Evolutionary conservation across 768 basidiomycete genomes (phyloP).

Genomic region (Leccinum truebloodii): DNA sequence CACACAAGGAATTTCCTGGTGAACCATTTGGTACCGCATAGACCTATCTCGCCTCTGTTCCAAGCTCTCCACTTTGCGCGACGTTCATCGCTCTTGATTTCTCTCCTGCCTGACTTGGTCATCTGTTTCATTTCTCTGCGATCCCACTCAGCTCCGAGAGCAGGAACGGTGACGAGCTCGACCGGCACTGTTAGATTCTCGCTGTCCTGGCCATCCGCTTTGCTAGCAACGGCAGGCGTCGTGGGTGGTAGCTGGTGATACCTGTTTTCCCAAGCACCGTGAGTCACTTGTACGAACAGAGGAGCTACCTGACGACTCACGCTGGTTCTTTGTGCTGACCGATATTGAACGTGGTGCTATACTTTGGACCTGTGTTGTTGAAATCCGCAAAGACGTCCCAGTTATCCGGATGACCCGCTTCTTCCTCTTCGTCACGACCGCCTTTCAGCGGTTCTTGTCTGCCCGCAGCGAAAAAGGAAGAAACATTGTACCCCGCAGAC

Average conservation of each 20-base stretch:
- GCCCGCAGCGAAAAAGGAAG: conserved; percentile 66
- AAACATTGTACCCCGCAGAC: conserved; percentile 75
- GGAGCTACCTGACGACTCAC: conserved; percentile 37
- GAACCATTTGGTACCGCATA: conserved; percentile 74
- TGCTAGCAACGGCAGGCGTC: conserved; percentile 25
- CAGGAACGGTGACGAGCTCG: conserved; percentile 91
- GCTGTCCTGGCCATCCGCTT: conserved; percentile 38
- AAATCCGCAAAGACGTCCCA: conserved; percentile 91
- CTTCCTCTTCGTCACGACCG: conserved; percentile 71
- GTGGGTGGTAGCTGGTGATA: conserved; percentile 46
- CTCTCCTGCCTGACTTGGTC: conserved; percentile 69
- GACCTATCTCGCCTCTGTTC: conserved; percentile 76
- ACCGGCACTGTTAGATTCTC: conserved; percentile 35
- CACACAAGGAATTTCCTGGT: conserved; percentile 74
- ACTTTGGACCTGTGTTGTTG: conserved; percentile 81
- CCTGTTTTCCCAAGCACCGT: conserved; percentile 27
- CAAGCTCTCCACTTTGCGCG: conserved; percentile 69
- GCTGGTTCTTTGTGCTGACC: conserved; percentile 42
- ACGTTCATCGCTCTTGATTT: conserved; percentile 56
- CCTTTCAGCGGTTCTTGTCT: conserved; percentile 78
- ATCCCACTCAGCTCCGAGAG: conserved; percentile 89
- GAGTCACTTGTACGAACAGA: conserved; percentile 3
- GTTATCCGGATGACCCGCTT: conserved; percentile 39
- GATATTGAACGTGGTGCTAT: conserved; percentile 61
- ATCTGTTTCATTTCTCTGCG: conserved; percentile 74